Evolutionary conservation across 23 red algal species (phyloP).

Genomic region (Pyropia yezoensis): DNA sequence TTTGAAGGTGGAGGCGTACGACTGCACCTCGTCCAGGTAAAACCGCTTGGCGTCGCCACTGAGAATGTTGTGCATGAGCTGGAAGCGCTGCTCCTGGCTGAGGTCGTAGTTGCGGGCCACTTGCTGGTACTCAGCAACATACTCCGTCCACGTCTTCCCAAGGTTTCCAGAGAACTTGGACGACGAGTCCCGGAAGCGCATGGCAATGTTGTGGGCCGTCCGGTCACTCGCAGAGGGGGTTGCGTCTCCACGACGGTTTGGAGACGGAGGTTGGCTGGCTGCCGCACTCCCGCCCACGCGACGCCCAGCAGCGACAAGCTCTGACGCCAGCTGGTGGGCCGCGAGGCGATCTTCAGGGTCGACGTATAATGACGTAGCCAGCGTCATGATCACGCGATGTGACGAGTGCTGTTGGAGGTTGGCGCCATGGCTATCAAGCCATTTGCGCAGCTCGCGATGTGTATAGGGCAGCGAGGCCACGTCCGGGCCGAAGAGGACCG

Average conservation of each 20-base stretch:
- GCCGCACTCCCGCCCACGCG: background rate
- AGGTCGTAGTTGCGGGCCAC: constrained; percentile 5
- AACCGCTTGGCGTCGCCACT: no score
- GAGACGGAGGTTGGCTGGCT: background rate
- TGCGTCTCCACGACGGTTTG: background rate
- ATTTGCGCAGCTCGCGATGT: no score
- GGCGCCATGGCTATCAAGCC: no score
- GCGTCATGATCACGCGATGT: no score
- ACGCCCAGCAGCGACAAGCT: background rate
- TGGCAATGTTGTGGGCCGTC: constrained; percentile 1
- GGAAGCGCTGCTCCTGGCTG: no score
- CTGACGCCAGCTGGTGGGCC: background rate
- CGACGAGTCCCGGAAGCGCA: background rate
- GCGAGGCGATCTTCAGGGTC: constrained; percentile 3
- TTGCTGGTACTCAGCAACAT: background rate
- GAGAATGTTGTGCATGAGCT: no score
- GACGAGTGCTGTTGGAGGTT: no score
- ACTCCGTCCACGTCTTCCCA: background rate
- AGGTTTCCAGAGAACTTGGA: constrained; percentile 1
- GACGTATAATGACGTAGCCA: background rate
- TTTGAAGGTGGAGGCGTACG: no score
- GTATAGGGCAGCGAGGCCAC: no score
- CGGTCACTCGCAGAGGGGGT: background rate
- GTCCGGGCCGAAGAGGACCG: no score
- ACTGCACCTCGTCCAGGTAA: no score